These are phyloP conservation scores for Fusarium subtropicale DNA, from an alignment of 2,329 filamentous ascomycete species.

Conservation along the genomic window DNA sequence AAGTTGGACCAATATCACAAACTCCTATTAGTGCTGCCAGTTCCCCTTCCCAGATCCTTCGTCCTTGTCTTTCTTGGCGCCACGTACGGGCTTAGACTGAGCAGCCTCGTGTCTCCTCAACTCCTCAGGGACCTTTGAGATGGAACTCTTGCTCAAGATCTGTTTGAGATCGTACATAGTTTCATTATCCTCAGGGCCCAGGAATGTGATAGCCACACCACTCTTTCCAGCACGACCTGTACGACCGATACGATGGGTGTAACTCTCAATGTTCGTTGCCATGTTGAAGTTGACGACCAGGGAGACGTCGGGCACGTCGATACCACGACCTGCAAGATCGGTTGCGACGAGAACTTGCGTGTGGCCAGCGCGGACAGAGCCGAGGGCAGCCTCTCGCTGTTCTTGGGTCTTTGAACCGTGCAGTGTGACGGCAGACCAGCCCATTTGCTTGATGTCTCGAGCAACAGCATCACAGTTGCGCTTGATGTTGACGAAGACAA, in stretches of 20 bases:
- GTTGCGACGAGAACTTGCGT: slow-evolving; percentile 94
- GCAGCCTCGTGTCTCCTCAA: slow-evolving; percentile 88
- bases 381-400: slow-evolving; percentile 92
- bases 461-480: slow-evolving; percentile 97
- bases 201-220: slow-evolving; percentile 95
- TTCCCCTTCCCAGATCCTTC: slow-evolving; percentile 44
- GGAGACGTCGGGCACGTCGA: slow-evolving; percentile 93
- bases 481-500: slow-evolving; percentile 99
- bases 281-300: slow-evolving; percentile 99
- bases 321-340: slow-evolving; percentile 95
- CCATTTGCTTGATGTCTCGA: slow-evolving; percentile 92
- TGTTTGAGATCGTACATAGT: slow-evolving; percentile 95
- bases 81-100: slow-evolving; percentile 77
- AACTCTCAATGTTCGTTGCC: slow-evolving; percentile 90
- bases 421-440: slow-evolving; percentile 88
- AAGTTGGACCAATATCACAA: background rate
- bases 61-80: slow-evolving; percentile 49
- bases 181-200: slow-evolving; percentile 90
- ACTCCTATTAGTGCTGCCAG: slow-evolving; percentile 31
- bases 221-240: slow-evolving; percentile 98
- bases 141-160: slow-evolving; percentile 91
- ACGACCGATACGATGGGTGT: slow-evolving; percentile 96
- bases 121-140: slow-evolving; percentile 92
- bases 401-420: slow-evolving; percentile 98
- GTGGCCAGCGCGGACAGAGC: slow-evolving; percentile 81